A percentile compares a stretch with the other conserved stretches of the same genome.
phyloP scores from a whole-genome alignment of 2,329 filamentous ascomycete species.

The Calonectria pseudoreteaudii region DNA sequence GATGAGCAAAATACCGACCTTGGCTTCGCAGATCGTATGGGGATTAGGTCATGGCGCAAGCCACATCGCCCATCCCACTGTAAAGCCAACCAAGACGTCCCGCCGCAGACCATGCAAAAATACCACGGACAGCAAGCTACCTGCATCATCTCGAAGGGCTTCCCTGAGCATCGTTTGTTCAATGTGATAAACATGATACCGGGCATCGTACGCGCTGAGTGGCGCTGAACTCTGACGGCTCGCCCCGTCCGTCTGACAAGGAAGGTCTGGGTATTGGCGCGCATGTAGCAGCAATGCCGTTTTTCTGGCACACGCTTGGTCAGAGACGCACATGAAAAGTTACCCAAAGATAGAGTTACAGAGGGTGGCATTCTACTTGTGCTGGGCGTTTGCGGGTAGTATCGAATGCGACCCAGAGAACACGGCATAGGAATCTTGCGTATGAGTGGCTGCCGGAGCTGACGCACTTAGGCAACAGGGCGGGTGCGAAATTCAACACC shows the following conservation, averaged over 20 bases:
- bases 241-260: constrained; percentile 62
- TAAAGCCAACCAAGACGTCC: constrained; percentile 87
- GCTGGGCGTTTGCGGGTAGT: not conserved
- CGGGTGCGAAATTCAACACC: not conserved
- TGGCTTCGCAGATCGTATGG: constrained; percentile 83
- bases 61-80: constrained; percentile 85
- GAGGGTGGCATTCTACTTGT: not conserved
- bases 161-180: not conserved
- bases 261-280: constrained; percentile 47
- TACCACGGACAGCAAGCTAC: constrained; percentile 46
- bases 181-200: constrained; percentile 67
- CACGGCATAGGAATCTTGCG: not conserved
- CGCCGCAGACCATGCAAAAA: constrained; percentile 85
- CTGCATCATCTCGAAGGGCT: not conserved
- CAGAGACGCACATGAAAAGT: not conserved
- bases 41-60: constrained; percentile 73
- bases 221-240: constrained; percentile 86
- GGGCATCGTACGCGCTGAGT: constrained; percentile 76
- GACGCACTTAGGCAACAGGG: not conserved
- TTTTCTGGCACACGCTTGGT: constrained; percentile 20
- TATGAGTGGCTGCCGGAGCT: not conserved
- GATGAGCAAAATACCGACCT: constrained; percentile 52
- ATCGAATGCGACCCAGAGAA: not conserved
- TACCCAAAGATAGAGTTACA: constrained; percentile 1
- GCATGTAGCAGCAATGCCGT: constrained; percentile 19